Evolutionary conservation across 129 eudicot genomes (phyloP).

Genomic region (Artemisia argyi): DNA sequence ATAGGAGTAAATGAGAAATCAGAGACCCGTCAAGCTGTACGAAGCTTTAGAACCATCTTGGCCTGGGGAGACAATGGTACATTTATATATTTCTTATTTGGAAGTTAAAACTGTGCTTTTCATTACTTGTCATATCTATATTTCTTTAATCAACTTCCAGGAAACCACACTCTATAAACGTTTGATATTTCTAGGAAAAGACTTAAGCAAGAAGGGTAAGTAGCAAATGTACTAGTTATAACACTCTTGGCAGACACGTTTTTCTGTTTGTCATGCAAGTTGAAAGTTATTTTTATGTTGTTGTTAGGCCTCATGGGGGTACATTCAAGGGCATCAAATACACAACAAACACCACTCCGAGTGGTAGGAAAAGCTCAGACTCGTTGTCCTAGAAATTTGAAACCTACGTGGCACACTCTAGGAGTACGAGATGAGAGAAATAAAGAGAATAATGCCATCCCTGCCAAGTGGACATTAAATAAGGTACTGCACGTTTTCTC

Average conservation of each 20-base stretch:
- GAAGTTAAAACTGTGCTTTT: conserved; percentile 10
- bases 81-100: conserved; percentile 14
- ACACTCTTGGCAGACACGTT: too few species aligned
- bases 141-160: conserved; percentile 28
- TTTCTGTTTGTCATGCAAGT: not conserved
- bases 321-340: conserved; percentile 65
- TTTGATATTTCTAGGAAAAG: too few species aligned
- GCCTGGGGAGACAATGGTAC: conserved; percentile 46
- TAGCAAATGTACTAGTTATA: too few species aligned
- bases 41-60: conserved; percentile 87
- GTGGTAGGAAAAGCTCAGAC: conserved; percentile 27
- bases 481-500: conserved; percentile 41
- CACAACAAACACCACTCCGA: conserved; percentile 11
- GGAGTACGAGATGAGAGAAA: conserved; percentile 86
- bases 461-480: conserved; percentile 87
- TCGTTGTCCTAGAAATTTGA: conserved; percentile 24
- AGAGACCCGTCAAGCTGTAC: conserved; percentile 47
- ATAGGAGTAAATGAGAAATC: conserved; percentile 38
- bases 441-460: conserved; percentile 78
- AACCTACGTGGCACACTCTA: conserved; percentile 64
- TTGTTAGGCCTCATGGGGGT: conserved; percentile 49
- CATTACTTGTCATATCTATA: not conserved
- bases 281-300: conserved; percentile 7
- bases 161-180: conserved; percentile 17
- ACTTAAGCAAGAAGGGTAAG: too few species aligned